Evolutionary conservation across 2,329 filamentous ascomycete species (phyloP), one percentile per base, ranked within the genome.

Genomic region (Calonectria montana): DNA sequence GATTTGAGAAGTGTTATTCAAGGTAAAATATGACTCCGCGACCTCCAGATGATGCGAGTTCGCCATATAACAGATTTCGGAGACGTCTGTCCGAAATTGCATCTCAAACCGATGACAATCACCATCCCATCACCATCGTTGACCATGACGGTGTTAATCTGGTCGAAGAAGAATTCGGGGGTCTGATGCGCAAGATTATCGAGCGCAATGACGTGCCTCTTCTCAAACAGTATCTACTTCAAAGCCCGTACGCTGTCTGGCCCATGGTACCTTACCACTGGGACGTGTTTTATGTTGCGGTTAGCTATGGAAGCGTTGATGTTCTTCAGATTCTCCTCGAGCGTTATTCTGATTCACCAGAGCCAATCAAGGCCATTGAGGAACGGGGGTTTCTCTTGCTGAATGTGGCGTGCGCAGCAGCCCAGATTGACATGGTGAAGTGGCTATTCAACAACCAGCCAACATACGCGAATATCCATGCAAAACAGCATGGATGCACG

Each of bases 271-370:
- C 27, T 13, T 9, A n/a, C 18, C 13, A 57, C 29, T 35, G 31
- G 21, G 50, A 67, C 23, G 27, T 35, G 23, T 67, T 67, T 29
- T 67, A 18, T 13, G 31, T 23, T 35, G 65, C 65, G 12, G 48
- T 41, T 5, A 18, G 48, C 2, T 2, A 12, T 2, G 65, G 65
- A 3, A 67, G 50, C 23, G 31, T 37, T 6, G 39, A 67, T 35
- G 50, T 25, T 5, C 65, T 67, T n/a, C 27, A 23, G 15, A 59
- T 67, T 15, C 65, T 67, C 29, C 27, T 67, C 21, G 65, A 67
- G 27, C 62, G 37, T 27, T 29, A 65, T 27, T 31, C 59, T 6
- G 18, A 6, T 15, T 67, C 21, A 2, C 13, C 50, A 4, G 50
- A 25, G 7, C 27, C 41, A n/a, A 23, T 43, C 4, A n/a, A 47